A percentile compares a stretch with the other conserved stretches of the same genome.
Conservation (phyloP, 331 rosid species). For the Dryas integrifolia region DNA sequence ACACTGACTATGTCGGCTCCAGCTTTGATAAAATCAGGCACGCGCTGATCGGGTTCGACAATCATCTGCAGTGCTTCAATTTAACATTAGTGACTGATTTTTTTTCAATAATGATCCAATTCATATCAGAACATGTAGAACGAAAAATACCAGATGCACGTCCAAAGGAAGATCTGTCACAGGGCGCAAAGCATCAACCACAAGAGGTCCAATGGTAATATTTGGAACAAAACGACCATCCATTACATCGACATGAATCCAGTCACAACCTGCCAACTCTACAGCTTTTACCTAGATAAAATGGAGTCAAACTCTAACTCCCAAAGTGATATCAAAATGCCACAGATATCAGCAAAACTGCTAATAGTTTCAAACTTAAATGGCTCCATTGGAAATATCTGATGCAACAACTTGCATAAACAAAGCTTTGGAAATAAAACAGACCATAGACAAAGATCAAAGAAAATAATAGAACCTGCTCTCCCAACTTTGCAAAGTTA, state of each 20-base stretch:
- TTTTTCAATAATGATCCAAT: conserved; percentile 9
- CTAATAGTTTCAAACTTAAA: conserved; percentile 27
- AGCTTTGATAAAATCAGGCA: conserved; percentile 97
- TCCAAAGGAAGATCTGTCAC: conserved; percentile 99
- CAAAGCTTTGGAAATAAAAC: background rate
- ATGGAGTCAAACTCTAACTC: conserved; percentile 34
- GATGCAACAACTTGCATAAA: background rate
- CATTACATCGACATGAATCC: conserved; percentile 99
- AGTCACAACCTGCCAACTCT: conserved; percentile 99
- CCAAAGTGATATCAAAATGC: conserved; percentile 14
- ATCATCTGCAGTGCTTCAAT: conserved; percentile 65
- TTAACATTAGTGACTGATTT: conserved; percentile 31
- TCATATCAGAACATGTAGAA: conserved; percentile 19
- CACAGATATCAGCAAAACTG: conserved; percentile 10
- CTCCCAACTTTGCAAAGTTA: conserved; percentile 89
- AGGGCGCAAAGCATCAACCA: conserved; percentile 95
- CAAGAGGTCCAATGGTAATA: conserved; percentile 95
- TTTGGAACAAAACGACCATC: conserved; percentile 99
- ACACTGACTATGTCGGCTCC: conserved; percentile 99
- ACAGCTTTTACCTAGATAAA: conserved; percentile 84
- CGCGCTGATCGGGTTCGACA: conserved; percentile 93
- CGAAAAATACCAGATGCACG: conserved; percentile 79
- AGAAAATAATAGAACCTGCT: conserved; percentile 59
- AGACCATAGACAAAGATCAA: conserved; percentile 18
- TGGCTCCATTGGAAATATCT: conserved; percentile 10